Conservation (phyloP, 1,284 basidiomycete genomes). For the Microbotryum saponariae region DNA sequence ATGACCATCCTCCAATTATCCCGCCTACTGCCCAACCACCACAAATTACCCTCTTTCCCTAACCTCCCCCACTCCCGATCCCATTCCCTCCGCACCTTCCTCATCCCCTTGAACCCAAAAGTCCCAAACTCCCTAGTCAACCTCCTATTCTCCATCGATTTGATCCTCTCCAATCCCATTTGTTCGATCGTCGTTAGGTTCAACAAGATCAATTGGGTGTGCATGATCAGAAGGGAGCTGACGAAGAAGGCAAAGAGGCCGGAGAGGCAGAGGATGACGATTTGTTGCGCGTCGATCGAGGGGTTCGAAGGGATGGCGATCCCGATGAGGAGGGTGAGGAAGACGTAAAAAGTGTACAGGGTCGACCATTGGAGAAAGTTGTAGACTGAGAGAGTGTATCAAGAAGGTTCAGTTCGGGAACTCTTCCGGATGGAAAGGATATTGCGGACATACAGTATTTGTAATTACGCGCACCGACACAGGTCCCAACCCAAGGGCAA, state of each 20-base stretch:
- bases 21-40: conserved; percentile 63
- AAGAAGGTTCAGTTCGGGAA: conserved; percentile 1
- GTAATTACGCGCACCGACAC: conserved; percentile 71
- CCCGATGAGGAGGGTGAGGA: conserved; percentile 50
- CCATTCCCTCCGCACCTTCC: conserved; percentile 51
- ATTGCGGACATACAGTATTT: conserved; percentile 42
- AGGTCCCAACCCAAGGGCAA: conserved; percentile 61
- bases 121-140: conserved; percentile 41
- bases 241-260: conserved; percentile 68
- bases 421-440: conserved; percentile 1
- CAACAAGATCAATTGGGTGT: conserved; percentile 54
- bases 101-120: conserved; percentile 9
- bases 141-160: conserved; percentile 53
- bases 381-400: conserved; percentile 35
- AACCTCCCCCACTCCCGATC: conserved; percentile 68
- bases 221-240: conserved; percentile 51
- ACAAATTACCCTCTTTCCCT: conserved; percentile 66
- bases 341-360: conserved; percentile 54
- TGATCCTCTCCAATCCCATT: conserved; percentile 51
- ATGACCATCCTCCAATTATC: conserved; percentile 68
- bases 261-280: conserved; percentile 57
- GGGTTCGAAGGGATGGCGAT: conserved; percentile 43
- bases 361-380: conserved; percentile 59
- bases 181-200: conserved; percentile 76
- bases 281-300: conserved; percentile 54